These are phyloP conservation scores for Pestalotiopsis sp. DNA, from an alignment of 2,329 filamentous ascomycete genomes.

Conservation along the genomic window DNA sequence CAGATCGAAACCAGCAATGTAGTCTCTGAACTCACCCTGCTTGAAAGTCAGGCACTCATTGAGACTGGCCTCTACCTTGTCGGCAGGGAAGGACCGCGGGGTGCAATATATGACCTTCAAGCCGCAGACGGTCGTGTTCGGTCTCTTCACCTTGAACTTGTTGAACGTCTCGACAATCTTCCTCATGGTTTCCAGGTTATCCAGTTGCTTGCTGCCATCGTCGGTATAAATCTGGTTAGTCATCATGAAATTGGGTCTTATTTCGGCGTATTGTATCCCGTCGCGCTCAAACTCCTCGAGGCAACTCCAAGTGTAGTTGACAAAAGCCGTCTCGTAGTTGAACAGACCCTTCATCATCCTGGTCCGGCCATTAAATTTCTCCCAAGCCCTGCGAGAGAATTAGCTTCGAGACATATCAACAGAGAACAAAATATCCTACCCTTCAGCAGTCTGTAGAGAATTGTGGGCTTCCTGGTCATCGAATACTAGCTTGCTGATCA, in stretches of 20 bases:
- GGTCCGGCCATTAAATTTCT: conserved; percentile 63
- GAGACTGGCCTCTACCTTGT: conserved; percentile 48
- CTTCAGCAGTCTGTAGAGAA: conserved; percentile 49
- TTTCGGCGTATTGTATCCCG: conserved; percentile 63
- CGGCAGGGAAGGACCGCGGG: conserved; percentile 53
- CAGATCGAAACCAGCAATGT: conserved; percentile 63
- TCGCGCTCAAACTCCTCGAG: conserved; percentile 59
- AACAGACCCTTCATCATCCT: conserved; percentile 64
- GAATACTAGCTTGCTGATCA: conserved; percentile 65
- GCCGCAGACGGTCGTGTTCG: conserved; percentile 31
- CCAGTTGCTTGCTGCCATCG: conserved; percentile 46
- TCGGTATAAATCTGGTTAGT: conserved; percentile 53
- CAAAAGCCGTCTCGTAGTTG: conserved; percentile 59
- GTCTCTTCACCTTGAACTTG: conserved; percentile 34
- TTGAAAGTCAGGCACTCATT: conserved; percentile 58
- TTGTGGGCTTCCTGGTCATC: conserved; percentile 61
- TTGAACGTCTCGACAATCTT: conserved; percentile 51
- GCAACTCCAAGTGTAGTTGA: conserved; percentile 55
- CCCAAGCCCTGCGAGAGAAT: conserved; percentile 48
- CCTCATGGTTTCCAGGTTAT: conserved; percentile 53
- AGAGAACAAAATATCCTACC: conserved; percentile 41
- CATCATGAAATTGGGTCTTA: conserved; percentile 62
- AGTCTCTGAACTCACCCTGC: conserved; percentile 43
- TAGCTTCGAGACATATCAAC: background rate
- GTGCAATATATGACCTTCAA: conserved; percentile 65